Base-by-base conservation (phyloP, 129 eudicot species). In the Artemisia annua region DNA sequence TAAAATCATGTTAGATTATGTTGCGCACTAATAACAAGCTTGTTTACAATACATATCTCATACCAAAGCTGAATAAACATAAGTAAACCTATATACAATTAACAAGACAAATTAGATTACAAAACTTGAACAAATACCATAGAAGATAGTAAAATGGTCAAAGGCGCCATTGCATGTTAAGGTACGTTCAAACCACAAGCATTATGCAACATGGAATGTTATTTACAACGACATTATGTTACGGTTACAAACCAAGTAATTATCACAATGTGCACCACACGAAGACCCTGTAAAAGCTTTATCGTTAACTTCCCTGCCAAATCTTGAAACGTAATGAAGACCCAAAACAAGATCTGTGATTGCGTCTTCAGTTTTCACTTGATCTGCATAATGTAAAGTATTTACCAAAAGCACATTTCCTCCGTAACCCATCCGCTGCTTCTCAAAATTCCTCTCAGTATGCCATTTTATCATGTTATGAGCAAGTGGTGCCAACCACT, bases 401-500 rank as follows among this genome's bases (percentile, higher is more conserved):
- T 93, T 90, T 2, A 93, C 92, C 49, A 93, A 82, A 60, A 89
- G 95, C 77, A 87, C 87, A 44, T 83, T 87, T 18, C 86, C 77
- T 18, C 91, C 85, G 0, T 63, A 78, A 83, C 70, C 70, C 81
- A 83, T 67, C 11, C 52, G 79, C 64, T 95, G 94, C 74, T 89
- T 86, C 80, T 95, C 94, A 22, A 90, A 88, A 39, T 86, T 95
- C 54, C 97, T 79, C 80, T 88, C 97, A 0, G 90, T 83, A 70
- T 90, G 89, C 97, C 97, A 95, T 54, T 87, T 80, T 24, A 90
- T 80, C 88, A 77, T 95, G 86, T 86, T 85, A 79, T 88, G 99
- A 32, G 99, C 99, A 17, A 95, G 91, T 26, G 96, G 99, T 7
- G 93, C 82, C 80, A 95, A 60, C 99, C 97, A 95, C 9, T 88